Evolutionary conservation across 2,329 filamentous ascomycete genomes (phyloP), one percentile per base, ranked within the genome.

Genomic region (Myotisia sp.): DNA sequence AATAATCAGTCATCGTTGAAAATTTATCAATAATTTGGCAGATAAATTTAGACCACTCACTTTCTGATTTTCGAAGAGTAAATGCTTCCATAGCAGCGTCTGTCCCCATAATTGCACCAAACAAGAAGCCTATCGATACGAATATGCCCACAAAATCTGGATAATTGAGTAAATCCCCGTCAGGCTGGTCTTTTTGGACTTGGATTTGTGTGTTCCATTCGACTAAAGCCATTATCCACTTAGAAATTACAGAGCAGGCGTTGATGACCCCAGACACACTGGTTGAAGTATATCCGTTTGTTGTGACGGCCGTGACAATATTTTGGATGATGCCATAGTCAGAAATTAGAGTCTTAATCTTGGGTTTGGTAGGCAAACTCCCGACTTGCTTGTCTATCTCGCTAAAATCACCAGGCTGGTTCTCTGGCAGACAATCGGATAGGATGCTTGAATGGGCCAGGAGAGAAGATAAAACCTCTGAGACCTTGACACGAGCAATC

Each of bases 251-350:
- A 29, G 45, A 43, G 32, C 57, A 56, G 2, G 54, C 52, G 16
- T 49, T 45, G 8, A 49, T 45, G 3, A 50, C 50, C 32, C 59
- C 56, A 1, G 45, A 20, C 7, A 43, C 37, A 9, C 48, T 47
- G 33, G 48, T 50, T 3, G 54, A 53, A 3, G 51, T 43, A 22
- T 37, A 40, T 1, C 56, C 54, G 10, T 14, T 16, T 5, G 54
- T 50, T 2, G 57, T 57, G 17, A 60, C 44, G 6, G 53, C 50
- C 20, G 58, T 47, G 47, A 59, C 58, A 14, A 52, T 45, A 48
- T 61, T 56, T 36, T 61, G 57, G 21, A 61, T 51, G 37, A 61
- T 50, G 29, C 54, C 51, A 26, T 56, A 59, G 44, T 61, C 58
- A 0, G 54, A 59, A 56, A 61, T 59, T 2, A 62, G 42, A 1